These are phyloP conservation scores for Suillus alpinus DNA, from an alignment of 768 basidiomycete species.

Conservation along the genomic window DNA sequence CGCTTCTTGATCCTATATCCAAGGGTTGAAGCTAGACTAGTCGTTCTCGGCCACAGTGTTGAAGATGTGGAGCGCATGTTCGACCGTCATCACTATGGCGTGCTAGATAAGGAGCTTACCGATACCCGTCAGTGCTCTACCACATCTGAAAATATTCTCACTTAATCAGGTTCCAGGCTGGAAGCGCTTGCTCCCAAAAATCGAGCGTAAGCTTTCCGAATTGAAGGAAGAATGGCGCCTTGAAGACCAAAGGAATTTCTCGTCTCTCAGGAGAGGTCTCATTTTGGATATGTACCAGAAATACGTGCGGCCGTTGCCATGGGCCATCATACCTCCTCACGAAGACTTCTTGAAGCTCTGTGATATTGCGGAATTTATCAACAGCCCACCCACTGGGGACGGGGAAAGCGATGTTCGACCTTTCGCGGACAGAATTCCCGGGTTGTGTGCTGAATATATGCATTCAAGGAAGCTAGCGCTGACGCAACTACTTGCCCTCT, in stretches of 20 bases:
- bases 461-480: background rate
- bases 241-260: background rate
- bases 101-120: background rate
- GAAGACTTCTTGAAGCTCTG: background rate
- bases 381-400: background rate
- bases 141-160: background rate
- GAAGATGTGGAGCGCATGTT: background rate
- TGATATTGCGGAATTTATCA: background rate
- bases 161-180: background rate
- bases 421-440: background rate
- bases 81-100: background rate
- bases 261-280: accelerated
- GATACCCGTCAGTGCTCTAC: background rate
- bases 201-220: background rate
- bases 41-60: background rate
- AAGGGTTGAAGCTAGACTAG: background rate
- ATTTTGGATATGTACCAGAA: background rate
- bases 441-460: background rate
- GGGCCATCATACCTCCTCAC: background rate
- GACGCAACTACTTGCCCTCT: background rate
- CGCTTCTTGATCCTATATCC: background rate
- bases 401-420: background rate
- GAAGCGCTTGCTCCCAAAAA: background rate
- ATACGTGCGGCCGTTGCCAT: background rate
- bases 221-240: background rate